A percentile compares a stretch with the other conserved stretches of the same genome.
phyloP scores from a whole-genome alignment of 108 stramenopile species.

The Cyclotella distinguenda region DNA sequence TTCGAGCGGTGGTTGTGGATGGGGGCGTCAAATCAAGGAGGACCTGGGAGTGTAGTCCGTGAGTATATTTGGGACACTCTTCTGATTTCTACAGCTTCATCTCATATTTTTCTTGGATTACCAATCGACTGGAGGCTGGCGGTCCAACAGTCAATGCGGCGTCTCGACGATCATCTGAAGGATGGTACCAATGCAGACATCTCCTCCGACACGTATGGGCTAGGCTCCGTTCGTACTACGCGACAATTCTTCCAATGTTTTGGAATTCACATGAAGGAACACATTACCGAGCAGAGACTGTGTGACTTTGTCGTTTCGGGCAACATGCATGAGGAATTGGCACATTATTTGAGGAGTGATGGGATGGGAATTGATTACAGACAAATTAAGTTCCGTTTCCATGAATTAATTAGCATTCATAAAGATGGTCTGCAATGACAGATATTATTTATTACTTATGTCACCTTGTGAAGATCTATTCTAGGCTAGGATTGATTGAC shows the following conservation, averaged over 20 bases:
- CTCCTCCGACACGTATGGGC: constrained; percentile 35
- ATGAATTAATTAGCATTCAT: constrained; percentile 38
- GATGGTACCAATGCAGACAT: neutral
- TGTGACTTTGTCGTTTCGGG: constrained; percentile 56
- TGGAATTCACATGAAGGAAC: constrained; percentile 52
- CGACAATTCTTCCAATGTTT: constrained; percentile 51
- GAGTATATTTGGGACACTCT: neutral
- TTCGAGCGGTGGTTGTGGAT: constrained; percentile 37
- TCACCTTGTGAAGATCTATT: no score
- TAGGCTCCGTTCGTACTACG: constrained; percentile 44
- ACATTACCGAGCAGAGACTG: constrained; percentile 45
- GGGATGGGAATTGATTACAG: constrained; percentile 68
- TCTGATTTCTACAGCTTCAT: neutral
- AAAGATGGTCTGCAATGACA: constrained; percentile 1
- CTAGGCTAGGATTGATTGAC: no score
- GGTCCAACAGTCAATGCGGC: neutral
- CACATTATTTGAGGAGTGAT: constrained; percentile 41
- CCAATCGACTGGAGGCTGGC: neutral
- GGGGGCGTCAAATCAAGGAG: neutral
- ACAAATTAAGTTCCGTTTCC: constrained; percentile 48
- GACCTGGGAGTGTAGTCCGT: neutral
- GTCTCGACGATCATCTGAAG: neutral
- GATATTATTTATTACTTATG: no score
- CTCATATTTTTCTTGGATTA: neutral
- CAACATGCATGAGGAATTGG: constrained; percentile 49